Evolutionary conservation across 2,329 filamentous ascomycete genomes (phyloP), one percentile per base, ranked within the genome.

Genomic region (Alternaria brassicicola): DNA sequence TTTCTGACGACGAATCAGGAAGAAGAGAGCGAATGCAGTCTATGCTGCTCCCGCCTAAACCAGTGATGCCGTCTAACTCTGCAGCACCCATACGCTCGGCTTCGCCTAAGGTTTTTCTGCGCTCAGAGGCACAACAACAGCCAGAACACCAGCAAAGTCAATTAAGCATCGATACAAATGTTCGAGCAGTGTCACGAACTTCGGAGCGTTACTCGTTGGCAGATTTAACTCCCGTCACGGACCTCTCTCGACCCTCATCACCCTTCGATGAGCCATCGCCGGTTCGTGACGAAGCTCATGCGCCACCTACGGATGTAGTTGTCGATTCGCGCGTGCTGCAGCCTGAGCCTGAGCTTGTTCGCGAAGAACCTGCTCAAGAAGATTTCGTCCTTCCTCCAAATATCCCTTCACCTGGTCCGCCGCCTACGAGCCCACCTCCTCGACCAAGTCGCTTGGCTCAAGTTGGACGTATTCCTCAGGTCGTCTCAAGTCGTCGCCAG

Each of bases 381-480:
- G 21, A 46, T 5, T 39, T 53, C 28, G 35, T 43, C n/a, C 42
- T 55, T 45, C 42, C 62, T 21, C 52, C 66, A 17, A 42, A 39
- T n/a, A 42, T 67, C 13, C 57, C 77, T 2, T 68, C 70, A 47
- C 74, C 63, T 55, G 63, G 62, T 5, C 64, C 66, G 19, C 66
- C 68, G 6, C 66, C 75, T n/a, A 42, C 61, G 9, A 68, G 60
- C 45, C 70, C 72, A 19, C 69, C 77, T 19, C 77, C 78, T 35
- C 79, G 79, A 9, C 86, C 86, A 9, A 91, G 87, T 71, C 85
- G 93, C 55, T 80, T 96, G 17, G 87, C 88, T 26, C 92, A 94
- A 66, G 88, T 97, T 45, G 93, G 93, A 8, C 87, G 93, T 15
- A 97, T 97, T 50, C 93, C 93, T 8, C 88, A 88, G 68, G 92